Percentiles rank a stretch among this genome's conserved stretches.
phyloP scores from a whole-genome alignment of 257 asterid genomes.

The Scutellaria galericulata region DNA sequence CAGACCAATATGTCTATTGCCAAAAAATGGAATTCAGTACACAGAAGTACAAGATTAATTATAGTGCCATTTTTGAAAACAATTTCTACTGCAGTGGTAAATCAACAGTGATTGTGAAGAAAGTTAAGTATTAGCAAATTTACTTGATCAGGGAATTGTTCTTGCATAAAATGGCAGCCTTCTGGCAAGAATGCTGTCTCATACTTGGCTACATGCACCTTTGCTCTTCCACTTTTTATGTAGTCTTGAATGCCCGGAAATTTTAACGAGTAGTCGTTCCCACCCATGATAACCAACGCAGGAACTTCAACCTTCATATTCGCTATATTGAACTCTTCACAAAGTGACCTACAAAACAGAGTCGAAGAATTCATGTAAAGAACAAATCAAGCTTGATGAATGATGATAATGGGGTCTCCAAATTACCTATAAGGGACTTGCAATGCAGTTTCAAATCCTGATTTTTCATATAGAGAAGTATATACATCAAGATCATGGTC shows the following conservation, averaged over 20 bases:
- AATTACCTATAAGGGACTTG: slow-evolving; percentile 72
- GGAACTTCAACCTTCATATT: slow-evolving; percentile 47
- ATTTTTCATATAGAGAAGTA: slow-evolving; percentile 63
- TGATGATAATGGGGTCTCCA: neutral
- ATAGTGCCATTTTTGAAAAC: neutral
- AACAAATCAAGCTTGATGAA: neutral
- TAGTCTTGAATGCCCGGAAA: slow-evolving; percentile 62
- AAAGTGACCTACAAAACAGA: slow-evolving; percentile 40
- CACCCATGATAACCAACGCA: slow-evolving; percentile 61
- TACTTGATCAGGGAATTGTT: slow-evolving; percentile 63
- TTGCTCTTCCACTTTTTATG: slow-evolving; percentile 46
- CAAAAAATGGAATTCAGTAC: too few relatives aligned
- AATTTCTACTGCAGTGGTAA: neutral
- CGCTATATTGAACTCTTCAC: slow-evolving; percentile 44
- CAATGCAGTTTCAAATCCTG: slow-evolving; percentile 66
- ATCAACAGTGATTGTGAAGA: slow-evolving; percentile 40
- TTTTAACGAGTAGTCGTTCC: slow-evolving; percentile 57
- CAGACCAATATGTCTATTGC: too few relatives aligned
- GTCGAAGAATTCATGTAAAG: slow-evolving; percentile 5
- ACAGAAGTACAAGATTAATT: neutral
- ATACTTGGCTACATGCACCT: slow-evolving; percentile 43
- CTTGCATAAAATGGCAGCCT: slow-evolving; percentile 78
- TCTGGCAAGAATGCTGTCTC: slow-evolving; percentile 51
- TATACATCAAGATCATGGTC: slow-evolving; percentile 64
- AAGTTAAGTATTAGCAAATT: slow-evolving; percentile 56